Base-by-base conservation (phyloP, 1,284 basidiomycete genomes). In the Boletus mariae region DNA sequence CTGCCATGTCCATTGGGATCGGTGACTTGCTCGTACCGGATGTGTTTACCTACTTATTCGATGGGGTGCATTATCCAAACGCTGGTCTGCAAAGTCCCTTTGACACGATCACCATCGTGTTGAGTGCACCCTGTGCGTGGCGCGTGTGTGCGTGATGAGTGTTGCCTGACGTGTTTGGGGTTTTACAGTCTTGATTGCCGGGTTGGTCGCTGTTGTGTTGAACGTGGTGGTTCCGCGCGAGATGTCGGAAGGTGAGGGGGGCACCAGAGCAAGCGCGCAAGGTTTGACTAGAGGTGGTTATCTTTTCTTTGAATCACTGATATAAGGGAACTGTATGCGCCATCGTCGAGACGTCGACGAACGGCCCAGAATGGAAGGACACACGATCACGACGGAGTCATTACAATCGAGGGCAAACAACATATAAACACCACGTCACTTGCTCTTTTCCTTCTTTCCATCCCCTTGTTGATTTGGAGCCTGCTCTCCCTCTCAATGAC, bases 101-200 rank as follows among this genome's bases (percentile, higher is more conserved):
- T 55, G 76, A 86, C 65, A 86, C 85, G 5, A 90, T 94, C 58
- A 84, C 84, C 26, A 92, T 93, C 60, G 71, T 92, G 13, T 69
- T 93, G 45, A 85, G 81, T 56, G 90, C 87, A 2, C 87, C 87
- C 43, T 90, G 87, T 89, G 68, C 73, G 86, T 71, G 26, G 46
- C 28, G 51, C n/a, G 35, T 0, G 49, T 35, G 25, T 4, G 35
- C 1, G 12, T n/a, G 10, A 37, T 23, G 17, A n/a, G n/a, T 60
- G 80, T 15, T 37, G 29, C 15, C 40, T 49, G 45, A 60, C 37
- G 4, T 25, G 11, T 13, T 13, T 7, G 31, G 4, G 2, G 0
- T 26, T 12, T 15, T 7, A n/a, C 29, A 65, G 88, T 90, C 71
- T 70, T 92, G 49, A 73, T 80, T 37, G 73, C 84, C 0, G 89